Base-by-base conservation (phyloP, 331 rosid genomes). In the Erythrophleum ivorense region DNA sequence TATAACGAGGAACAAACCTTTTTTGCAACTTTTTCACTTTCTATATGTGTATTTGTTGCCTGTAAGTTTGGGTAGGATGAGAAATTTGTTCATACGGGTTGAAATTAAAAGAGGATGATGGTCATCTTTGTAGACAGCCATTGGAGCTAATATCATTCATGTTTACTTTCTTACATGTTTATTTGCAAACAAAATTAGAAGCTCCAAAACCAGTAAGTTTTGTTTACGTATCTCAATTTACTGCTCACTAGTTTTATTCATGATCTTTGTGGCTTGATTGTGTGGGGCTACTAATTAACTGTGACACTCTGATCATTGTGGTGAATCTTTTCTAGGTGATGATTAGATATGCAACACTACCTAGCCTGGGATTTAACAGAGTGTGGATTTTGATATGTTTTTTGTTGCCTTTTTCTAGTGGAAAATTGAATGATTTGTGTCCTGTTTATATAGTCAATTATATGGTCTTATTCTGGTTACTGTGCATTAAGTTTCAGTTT, bases 1-100 rank as follows among this genome's bases (percentile, higher is more conserved):
- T 43, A 93, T 94, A 40, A 86, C 92, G 12, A 96, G 98, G 85
- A 96, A 93, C 19, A 92, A 93, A 92, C 99, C 99, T 34, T 96
- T 93, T 89, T 86, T 89, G 92, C 98, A 96, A 92, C 99, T 96
- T 84, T 96, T 93, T 91, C 98, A 96, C 88, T 96, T 94, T 73
- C 94, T 96, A 36, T 96, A 91, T 84, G 95, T 92, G 75, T 93
- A 96, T 88, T 98, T 98, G 55, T 76, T 90, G 97, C 88, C 94
- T 73, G 92, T 93, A 87, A 91, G 93, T 88, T 92, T 96, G 89
- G 90, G 97, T 87, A 95, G 99, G 89, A 96, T 93, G 92, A 92
- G 91, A 86, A 96, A 96, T 90, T 85, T 93, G 85, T 96, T 96
- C 85, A 84, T 96, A 68, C 90, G 97, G 75, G 86, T 91, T 79